Conservation (phyloP, 148 eudicot genomes). For the Rhododendron mucronatum region DNA sequence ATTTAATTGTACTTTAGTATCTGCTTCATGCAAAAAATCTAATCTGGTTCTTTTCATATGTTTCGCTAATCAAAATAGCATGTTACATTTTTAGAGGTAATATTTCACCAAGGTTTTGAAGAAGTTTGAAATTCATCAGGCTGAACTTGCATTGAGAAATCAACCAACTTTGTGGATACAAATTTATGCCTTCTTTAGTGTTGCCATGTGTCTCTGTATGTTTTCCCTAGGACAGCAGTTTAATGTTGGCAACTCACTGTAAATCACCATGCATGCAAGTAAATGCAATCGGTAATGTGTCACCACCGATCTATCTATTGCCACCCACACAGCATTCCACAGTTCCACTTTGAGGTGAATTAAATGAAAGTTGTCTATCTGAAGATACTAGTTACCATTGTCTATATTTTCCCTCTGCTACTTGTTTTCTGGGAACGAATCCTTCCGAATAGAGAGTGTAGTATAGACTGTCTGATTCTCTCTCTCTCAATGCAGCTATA, state of each 20-base stretch:
- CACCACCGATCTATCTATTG: neutral
- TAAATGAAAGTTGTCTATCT: too few relatives aligned
- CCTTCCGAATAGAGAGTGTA: neutral
- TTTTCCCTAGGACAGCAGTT: neutral
- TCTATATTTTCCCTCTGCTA: neutral
- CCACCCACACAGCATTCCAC: neutral
- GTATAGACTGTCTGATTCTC: neutral
- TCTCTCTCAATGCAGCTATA: neutral
- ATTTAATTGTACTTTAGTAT: neutral
- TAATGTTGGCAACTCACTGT: neutral
- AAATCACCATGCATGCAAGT: neutral
- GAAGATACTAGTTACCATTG: too few relatives aligned
- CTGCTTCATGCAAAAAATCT: neutral
- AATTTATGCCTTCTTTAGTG: neutral
- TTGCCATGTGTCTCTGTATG: neutral
- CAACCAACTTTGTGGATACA: neutral
- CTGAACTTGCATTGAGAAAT: neutral
- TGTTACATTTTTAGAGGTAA: neutral
- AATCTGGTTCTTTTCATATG: neutral
- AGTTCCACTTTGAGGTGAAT: neutral
- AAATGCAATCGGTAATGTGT: neutral
- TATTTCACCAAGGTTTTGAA: neutral
- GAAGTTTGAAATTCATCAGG: neutral
- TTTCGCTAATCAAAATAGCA: neutral
- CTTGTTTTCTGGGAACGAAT: neutral